Evolutionary conservation across 306 rosid species (phyloP), one percentile per base, ranked within the genome.

Genomic region (Acacia melanoxylon): DNA sequence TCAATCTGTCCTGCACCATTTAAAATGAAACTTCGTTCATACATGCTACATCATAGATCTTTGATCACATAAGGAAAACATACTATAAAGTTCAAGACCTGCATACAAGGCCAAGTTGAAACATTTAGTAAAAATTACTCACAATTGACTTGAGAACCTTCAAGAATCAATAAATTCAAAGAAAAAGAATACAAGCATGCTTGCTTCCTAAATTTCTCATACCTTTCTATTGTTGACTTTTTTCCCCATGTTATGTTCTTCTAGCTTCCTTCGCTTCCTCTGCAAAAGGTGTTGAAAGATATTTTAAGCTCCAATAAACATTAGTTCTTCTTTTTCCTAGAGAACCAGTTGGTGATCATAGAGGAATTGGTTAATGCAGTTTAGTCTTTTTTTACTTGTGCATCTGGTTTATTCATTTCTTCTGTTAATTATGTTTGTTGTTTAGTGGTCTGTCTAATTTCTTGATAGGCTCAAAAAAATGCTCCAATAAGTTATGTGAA

Each of bases 231-330:
- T 86, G 66, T 77, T 81, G 86, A 90, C 81, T 90, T 93, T 95
- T 90, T 91, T 95, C 66, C 93, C 99, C 41, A 87, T 40, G 45
- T 29, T 81, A 81, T 91, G 87, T 29, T 95, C 98, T 27, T 93
- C 98, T n/a, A 91, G 68, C 86, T 95, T 95, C 88, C 99, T 93
- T 70, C 98, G 90, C 89, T 95, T 95, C 86, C 98, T 85, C 99
- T 95, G 94, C 81, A 82, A 90, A 84, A 77, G 54, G 77, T 80
- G 82, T 83, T 45, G 19, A 76, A 66, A 8, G 10, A 41, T 63
- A 77, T 49, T 78, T 79, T 81, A 81, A 68, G 81, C 67, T 82
- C 86, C 81, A 59, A 70, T 83, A 69, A 61, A 82, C 77, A 82
- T 22, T 49, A 2, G 2, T 63, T 29, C 11, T 25, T 11, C 16